phyloP scores from a whole-genome alignment of 2,329 filamentous ascomycete species.

The Aspergillus luchuensis region DNA sequence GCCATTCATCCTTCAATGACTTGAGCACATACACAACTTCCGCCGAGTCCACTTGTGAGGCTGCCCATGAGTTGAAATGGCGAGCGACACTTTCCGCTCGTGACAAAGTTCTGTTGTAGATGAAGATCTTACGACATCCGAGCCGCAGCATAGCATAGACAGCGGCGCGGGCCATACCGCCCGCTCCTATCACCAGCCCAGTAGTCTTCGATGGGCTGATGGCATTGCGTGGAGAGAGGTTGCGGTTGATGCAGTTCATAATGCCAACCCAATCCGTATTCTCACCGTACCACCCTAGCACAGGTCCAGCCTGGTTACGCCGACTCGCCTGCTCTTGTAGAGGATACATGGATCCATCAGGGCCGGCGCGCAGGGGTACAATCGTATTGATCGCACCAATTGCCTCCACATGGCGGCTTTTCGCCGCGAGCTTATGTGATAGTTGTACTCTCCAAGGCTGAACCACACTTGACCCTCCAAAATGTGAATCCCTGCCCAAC shows the following conservation, averaged over 20 bases:
- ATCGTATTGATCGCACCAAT: conserved; percentile 51
- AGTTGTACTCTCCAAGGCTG: conserved; percentile 48
- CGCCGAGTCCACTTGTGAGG: conserved; percentile 38
- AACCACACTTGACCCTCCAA: conserved; percentile 47
- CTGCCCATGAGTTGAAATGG: conserved; percentile 64
- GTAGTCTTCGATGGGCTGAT: conserved; percentile 55
- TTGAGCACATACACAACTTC: conserved; percentile 56
- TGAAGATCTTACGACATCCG: conserved; percentile 73
- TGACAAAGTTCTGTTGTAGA: conserved; percentile 70
- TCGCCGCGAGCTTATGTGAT: conserved; percentile 39
- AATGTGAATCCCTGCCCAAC: conserved; percentile 41
- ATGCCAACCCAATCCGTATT: conserved; percentile 50
- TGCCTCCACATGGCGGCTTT: conserved; percentile 47
- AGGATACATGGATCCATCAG: conserved; percentile 40
- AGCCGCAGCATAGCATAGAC: conserved; percentile 78
- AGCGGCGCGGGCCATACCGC: conserved; percentile 76
- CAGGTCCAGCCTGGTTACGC: conserved; percentile 45
- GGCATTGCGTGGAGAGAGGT: conserved; percentile 53
- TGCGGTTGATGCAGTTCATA: conserved; percentile 44
- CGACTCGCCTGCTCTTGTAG: conserved; percentile 44
- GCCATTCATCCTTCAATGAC: conserved; percentile 65
- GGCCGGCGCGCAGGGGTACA: conserved; percentile 43
- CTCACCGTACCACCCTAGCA: conserved; percentile 48
- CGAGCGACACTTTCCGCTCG: conserved; percentile 67
- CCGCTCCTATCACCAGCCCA: conserved; percentile 60